Evolutionary conservation across 2,329 filamentous ascomycete genomes (phyloP).

Genomic region (Calonectria multiphialidica): DNA sequence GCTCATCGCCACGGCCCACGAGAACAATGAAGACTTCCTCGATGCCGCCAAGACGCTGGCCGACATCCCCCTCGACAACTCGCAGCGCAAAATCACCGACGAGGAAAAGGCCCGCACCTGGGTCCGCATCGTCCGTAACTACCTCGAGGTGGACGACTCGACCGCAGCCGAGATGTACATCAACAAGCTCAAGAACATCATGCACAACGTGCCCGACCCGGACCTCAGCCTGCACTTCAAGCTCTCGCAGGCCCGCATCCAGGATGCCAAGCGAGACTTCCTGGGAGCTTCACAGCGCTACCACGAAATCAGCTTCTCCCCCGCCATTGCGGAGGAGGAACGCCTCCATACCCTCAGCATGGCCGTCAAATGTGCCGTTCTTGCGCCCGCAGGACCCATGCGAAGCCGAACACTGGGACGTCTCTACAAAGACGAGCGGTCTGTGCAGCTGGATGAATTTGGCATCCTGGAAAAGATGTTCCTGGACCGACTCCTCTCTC

Average conservation of each 20-base stretch:
- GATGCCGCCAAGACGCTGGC: conserved; percentile 83
- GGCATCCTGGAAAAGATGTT: conserved; percentile 98
- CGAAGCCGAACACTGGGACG: conserved; percentile 84
- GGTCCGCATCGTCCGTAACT: conserved; percentile 94
- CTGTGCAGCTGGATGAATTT: conserved; percentile 81
- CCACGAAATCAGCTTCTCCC: conserved; percentile 84
- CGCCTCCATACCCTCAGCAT: conserved; percentile 86
- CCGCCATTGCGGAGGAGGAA: conserved; percentile 86
- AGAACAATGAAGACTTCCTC: conserved; percentile 83
- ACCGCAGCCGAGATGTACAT: conserved; percentile 87
- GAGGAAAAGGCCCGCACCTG: conserved; percentile 87
- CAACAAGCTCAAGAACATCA: conserved; percentile 95
- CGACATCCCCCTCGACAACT: conserved; percentile 88
- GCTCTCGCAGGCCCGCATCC: conserved; percentile 91
- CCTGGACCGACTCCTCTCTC: conserved; percentile 84
- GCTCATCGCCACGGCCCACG: conserved; percentile 85
- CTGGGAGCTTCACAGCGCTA: conserved; percentile 89
- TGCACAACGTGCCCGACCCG: conserved; percentile 81
- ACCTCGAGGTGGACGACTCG: conserved; percentile 93
- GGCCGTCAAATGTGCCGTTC: conserved; percentile 91
- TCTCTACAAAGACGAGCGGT: conserved; percentile 93
- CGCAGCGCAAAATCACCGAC: conserved; percentile 85
- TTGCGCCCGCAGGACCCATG: conserved; percentile 90
- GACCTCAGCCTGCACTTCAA: conserved; percentile 87
- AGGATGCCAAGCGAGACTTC: conserved; percentile 91